Percentiles rank a stretch among this genome's conserved stretches.
Evolutionary conservation across 352 stramenopile genomes (phyloP).

Genomic region (Thraustochytrium sp.): DNA sequence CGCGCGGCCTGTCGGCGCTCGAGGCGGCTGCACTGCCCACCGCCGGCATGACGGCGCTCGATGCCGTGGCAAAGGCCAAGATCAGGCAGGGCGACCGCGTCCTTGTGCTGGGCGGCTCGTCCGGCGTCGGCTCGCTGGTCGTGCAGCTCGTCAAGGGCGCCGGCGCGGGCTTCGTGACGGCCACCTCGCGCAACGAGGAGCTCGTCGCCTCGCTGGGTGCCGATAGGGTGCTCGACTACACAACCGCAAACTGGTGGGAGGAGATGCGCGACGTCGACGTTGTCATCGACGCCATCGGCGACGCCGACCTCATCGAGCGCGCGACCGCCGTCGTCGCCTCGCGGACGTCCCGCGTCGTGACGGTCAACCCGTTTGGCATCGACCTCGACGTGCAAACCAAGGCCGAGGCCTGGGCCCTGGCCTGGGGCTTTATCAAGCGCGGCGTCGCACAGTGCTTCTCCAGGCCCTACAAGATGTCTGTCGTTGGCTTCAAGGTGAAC

Average conservation of each 20-base stretch:
- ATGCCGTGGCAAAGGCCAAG: conserved; percentile 40
- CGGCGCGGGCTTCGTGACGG: conserved; percentile 61
- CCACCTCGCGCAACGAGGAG: conserved; percentile 57
- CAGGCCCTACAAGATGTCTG: conserved; percentile 46
- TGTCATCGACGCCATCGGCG: conserved; percentile 51
- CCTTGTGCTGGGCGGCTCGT: conserved; percentile 67
- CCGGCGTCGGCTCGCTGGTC: conserved; percentile 65
- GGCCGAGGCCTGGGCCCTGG: conserved; percentile 44
- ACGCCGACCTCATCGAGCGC: conserved; percentile 51
- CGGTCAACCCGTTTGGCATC: conserved; percentile 46
- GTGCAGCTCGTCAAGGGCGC: conserved; percentile 61
- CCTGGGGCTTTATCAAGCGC: conserved; percentile 45
- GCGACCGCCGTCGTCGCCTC: conserved; percentile 48
- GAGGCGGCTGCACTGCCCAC: background rate
- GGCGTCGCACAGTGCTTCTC: conserved; percentile 53
- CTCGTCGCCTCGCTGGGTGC: conserved; percentile 56
- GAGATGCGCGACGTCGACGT: conserved; percentile 46
- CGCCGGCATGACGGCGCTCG: background rate
- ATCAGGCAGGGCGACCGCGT: conserved; percentile 57
- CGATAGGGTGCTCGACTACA: conserved; percentile 60
- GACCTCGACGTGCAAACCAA: conserved; percentile 48
- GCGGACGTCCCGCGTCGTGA: conserved; percentile 50
- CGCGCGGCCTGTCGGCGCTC: conserved; percentile 42
- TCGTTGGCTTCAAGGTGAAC: background rate
- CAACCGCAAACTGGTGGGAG: conserved; percentile 57